Base-by-base conservation (phyloP, 441 rosid species). In the Melastoma candidum region DNA sequence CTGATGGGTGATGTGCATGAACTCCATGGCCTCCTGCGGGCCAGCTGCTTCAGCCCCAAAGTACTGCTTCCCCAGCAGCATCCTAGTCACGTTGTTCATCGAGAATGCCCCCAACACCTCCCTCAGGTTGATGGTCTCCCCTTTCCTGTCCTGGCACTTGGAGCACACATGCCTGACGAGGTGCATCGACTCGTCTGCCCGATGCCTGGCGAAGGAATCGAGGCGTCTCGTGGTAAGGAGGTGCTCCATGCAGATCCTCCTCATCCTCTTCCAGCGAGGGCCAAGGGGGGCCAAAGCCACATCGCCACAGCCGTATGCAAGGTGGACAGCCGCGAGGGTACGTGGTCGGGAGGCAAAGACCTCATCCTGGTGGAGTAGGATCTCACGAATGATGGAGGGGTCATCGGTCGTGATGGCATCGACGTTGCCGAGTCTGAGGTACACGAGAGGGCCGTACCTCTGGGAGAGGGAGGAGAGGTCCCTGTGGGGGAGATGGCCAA, bases 81-180 rank as follows among this genome's bases (percentile, higher is more conserved):
- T 87, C 48, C 95, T 60, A 0, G 97, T 85, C 71, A 87, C 96
- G 14, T 90, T 85, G 75, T 87, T 90, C 96, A 87, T 87, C 0
- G 96, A 87, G 65, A 87, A 85, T 3, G 75, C 95, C 27, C 93
- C 92, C 69, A 87, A 59, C 7, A 83, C 85, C 50, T 85, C 87
- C 59, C 86, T 78, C 65, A 90, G 65, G 60, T 80, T 80, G 26
- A 85, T 77, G 0, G 73, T 64, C 62, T 66, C 75, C 13, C 63
- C 74, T 60, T 66, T 74, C 13, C 63, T 72, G 0, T 13, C 51
- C 32, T 59, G 47, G 24, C 79, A 63, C n/a, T 12, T 56, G 36
- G 53, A 48, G 57, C 63, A 67, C 1, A 87, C 81, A 58, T 74
- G 78, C 1, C n/a, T 64, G 3, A 81, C 74, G 0, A 80, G 57